Base-by-base conservation (phyloP, 352 stramenopile genomes). In the Plasmopara muralis region DNA sequence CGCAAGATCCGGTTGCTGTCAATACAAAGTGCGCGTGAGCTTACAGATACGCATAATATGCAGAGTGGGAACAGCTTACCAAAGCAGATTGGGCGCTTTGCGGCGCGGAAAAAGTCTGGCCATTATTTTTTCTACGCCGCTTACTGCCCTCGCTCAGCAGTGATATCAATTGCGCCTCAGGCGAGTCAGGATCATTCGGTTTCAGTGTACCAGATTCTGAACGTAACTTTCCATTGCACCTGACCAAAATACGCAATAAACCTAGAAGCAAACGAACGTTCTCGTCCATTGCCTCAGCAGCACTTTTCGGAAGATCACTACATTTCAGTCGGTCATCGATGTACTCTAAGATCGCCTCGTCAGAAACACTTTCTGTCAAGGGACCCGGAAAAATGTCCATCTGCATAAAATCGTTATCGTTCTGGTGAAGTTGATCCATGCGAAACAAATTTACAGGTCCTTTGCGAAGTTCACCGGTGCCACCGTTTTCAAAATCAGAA, bases 351-450 rank as follows among this genome's bases (percentile, higher is more conserved):
- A 94, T 74, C 5, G 64, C 49, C 18, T 89, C 76, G 30, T 87
- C 80, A 12, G 66, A 59, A 4, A 83, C 55, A 15, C 74, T 76
- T 9, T 88, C 74, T 14, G 74, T 77, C 25, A 95, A 52, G 4
- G 84, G 84, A 6, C 84, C 84, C 28, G 84, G 84, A 62, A 95
- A 95, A 13, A 65, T 64, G 30, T 87, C 68, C 35, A 95, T 65
- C 42, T 85, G 65, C 28, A 88, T 66, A 37, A 86, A 80, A 10
- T 82, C 71, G n/a, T 59, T 62, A 46, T 90, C 70, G 14, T 72
- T 74, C n/a, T 72, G 74, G 38, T 95, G 77, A 14, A 95, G 53
- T 41, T 91, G 76, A 9, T 86, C 68, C 80, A 95, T 90, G 29
- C 66, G 67, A 56, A 90, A 93, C 10, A 95, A 53, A n/a, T 66